Conservation (phyloP, 2,329 filamentous ascomycete genomes). For the Botrytis aclada region DNA sequence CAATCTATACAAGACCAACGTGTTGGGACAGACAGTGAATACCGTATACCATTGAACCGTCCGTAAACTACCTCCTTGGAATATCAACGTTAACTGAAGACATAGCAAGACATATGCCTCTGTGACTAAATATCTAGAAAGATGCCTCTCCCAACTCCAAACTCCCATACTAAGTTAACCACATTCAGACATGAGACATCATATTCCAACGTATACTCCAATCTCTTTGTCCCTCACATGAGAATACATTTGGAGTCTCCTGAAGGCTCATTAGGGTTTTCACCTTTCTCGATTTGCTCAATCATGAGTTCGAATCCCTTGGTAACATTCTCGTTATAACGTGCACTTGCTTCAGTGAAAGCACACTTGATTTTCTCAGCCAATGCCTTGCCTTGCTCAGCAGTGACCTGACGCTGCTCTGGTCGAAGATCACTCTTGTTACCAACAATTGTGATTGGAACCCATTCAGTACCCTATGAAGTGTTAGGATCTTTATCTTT, state of each 20-base stretch:
- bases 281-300: slow-evolving; percentile 88
- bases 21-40: neutral
- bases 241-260: slow-evolving; percentile 76
- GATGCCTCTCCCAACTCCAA: slow-evolving; percentile 19
- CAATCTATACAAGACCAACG: neutral
- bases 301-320: slow-evolving; percentile 95
- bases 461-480: slow-evolving; percentile 80
- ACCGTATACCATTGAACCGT: neutral
- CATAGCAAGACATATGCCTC: slow-evolving; percentile 4
- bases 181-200: slow-evolving; percentile 10
- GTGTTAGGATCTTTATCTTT: slow-evolving; percentile 1
- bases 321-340: slow-evolving; percentile 89
- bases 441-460: slow-evolving; percentile 90
- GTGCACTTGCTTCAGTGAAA: slow-evolving; percentile 91
- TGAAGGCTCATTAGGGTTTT: slow-evolving; percentile 82
- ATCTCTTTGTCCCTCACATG: slow-evolving; percentile 59
- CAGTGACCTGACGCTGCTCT: slow-evolving; percentile 86
- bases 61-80: neutral
- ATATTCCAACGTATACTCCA: slow-evolving; percentile 15
- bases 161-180: slow-evolving; percentile 15
- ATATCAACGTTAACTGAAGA: neutral
- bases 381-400: slow-evolving; percentile 80
- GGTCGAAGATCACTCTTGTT: slow-evolving; percentile 95
- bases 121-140: slow-evolving; percentile 10
- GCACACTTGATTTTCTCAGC: slow-evolving; percentile 86